Evolutionary conservation across 768 basidiomycete species (phyloP), one percentile per base, ranked within the genome.

Genomic region (Leccinum subtestaceum): DNA sequence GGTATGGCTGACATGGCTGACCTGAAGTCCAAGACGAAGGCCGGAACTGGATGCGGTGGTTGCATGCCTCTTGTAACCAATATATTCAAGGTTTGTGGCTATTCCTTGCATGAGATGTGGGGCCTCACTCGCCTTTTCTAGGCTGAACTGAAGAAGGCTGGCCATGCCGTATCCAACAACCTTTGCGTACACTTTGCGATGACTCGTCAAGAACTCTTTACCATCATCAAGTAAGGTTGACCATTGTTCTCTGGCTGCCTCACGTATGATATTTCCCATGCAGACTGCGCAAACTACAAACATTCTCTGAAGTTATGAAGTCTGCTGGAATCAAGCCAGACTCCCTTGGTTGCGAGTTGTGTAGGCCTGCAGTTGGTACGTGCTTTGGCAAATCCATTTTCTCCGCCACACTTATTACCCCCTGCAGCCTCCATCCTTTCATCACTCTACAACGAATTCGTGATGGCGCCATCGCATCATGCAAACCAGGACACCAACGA

Each of bases 401-500:
- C 40, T 40, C 17, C 17, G 40, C 17, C 9, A 40, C 40, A 40
- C 38, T 57, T 17, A 57, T 13, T 12, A 2, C 6, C 17, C 2
- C 3, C 25, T 34, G 12, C 45, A 76, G 75, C 63, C 12, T 70
- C 67, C 47, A 78, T 83, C 53, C 70, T 84, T 19, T 78, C 80
- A 0, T 79, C 79, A 0, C 63, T 82, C 7, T 83, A 81, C 72
- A 89, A 89, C 61, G 87, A 88, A 62, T 81, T 82, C 62, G 73
- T 91, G 55, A 79, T 90, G 78, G 73, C 80, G 15, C 81, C 84
- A 0, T 76, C 72, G 12, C 87, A 88, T 63, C 86, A 86, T 60
- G 78, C 84, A 60, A 84, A 86, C 53, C 88, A 89, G 67, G 87
- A 88, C 59, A 89, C 87, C 2, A 89, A 89, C 62, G 87, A 89